Conservation (phyloP, 2,329 filamentous ascomycete genomes). For the Cercospora sp. region DNA sequence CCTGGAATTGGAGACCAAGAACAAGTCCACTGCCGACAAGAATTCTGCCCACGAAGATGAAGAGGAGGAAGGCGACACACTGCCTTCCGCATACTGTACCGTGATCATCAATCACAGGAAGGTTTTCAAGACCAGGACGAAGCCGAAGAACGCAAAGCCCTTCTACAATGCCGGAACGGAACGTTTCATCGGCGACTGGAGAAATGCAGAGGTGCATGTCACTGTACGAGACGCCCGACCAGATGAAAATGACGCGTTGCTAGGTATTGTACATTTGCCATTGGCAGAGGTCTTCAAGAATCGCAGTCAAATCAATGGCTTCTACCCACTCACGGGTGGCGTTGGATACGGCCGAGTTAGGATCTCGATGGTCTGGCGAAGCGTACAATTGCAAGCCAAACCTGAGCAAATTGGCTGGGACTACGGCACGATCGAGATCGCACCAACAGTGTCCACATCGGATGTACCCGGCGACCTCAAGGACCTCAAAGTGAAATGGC, state of each 20-base stretch:
- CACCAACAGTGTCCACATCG: conserved; percentile 52
- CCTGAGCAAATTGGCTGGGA: conserved; percentile 66
- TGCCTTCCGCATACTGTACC: conserved; percentile 71
- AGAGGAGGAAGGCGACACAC: conserved; percentile 60
- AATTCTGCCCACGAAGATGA: conserved; percentile 53
- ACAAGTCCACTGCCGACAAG: conserved; percentile 54
- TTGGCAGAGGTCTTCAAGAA: conserved; percentile 62
- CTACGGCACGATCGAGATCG: conserved; percentile 67
- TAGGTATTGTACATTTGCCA: conserved; percentile 70
- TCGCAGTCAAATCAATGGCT: conserved; percentile 64
- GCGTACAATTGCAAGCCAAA: conserved; percentile 63
- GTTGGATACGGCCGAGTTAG: conserved; percentile 70
- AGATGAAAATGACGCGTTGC: conserved; percentile 66
- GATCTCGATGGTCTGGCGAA: conserved; percentile 72
- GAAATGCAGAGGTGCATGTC: conserved; percentile 65
- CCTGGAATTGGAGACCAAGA: conserved; percentile 61
- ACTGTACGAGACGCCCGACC: conserved; percentile 66
- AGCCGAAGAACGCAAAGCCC: conserved; percentile 74
- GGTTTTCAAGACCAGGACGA: conserved; percentile 69
- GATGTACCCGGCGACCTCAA: conserved; percentile 53
- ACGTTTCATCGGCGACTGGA: conserved; percentile 69
- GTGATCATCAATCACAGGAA: conserved; percentile 73
- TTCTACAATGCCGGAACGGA: conserved; percentile 79
- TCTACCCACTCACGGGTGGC: conserved; percentile 68
- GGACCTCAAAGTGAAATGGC: conserved; percentile 57